phyloP scores from a whole-genome alignment of 2,329 filamentous ascomycete species.

The Amylocarpus encephaloides region DNA sequence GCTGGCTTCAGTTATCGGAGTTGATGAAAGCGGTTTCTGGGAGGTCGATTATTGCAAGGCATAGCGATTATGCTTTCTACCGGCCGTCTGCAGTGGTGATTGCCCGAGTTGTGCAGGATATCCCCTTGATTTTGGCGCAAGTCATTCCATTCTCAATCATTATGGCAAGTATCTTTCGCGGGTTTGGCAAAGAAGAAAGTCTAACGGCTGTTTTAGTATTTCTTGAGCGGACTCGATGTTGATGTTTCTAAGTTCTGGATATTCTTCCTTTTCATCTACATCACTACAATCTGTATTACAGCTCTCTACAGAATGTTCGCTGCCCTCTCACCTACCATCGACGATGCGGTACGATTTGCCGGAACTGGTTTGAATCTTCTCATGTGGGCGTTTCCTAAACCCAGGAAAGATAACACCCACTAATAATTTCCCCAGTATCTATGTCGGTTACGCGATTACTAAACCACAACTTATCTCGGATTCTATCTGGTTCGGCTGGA shows the following conservation, averaged over 20 bases:
- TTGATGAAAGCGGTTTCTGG: constrained; percentile 70
- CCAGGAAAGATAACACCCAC: background rate
- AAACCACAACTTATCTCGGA: constrained; percentile 51
- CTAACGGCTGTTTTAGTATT: constrained; percentile 70
- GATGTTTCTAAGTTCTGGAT: constrained; percentile 59
- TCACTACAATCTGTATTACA: constrained; percentile 55
- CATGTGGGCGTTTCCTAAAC: constrained; percentile 48
- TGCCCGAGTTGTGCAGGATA: constrained; percentile 57
- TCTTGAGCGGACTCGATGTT: constrained; percentile 53
- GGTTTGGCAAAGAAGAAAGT: constrained; percentile 12
- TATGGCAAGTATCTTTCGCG: constrained; percentile 31
- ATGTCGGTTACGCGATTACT: constrained; percentile 62
- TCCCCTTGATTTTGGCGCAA: constrained; percentile 53
- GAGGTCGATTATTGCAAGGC: constrained; percentile 61
- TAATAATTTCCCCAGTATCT: constrained; percentile 36
- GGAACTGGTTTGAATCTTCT: constrained; percentile 57
- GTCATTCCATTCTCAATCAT: constrained; percentile 53
- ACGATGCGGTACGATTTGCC: constrained; percentile 59
- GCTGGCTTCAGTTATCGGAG: constrained; percentile 70
- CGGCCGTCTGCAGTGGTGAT: constrained; percentile 60
- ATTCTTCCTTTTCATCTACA: constrained; percentile 58
- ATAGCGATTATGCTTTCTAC: constrained; percentile 64
- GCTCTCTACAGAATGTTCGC: constrained; percentile 64
- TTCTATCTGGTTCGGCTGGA: constrained; percentile 63
- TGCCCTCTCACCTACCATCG: constrained; percentile 55